Base-by-base conservation (phyloP, 805 yeast genomes). In the Yarrowia yakushimensis region DNA sequence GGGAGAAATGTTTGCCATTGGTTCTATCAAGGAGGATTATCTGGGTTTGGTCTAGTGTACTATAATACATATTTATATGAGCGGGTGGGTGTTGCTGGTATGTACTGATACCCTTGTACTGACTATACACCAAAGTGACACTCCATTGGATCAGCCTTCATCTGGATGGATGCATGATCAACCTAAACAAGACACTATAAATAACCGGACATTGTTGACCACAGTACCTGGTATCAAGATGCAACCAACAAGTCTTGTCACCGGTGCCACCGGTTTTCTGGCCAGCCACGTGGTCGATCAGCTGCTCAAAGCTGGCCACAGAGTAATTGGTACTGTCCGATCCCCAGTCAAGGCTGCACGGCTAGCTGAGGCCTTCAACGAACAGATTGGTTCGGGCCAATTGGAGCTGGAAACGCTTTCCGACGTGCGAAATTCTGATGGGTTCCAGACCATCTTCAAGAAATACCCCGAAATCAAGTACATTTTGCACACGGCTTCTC, bases 11-110 rank as follows among this genome's bases (percentile, higher is more conserved):
- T 90, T 90, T 73, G 99, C 98, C 50, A 94, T 94, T 72, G 99
- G 99, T 55, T 88, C 96, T 75, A 93, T 94, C 71, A 94, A 93
- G 75, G 99, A 94, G 77, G 99, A 94, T 78, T 94, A 90, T 74
- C 81, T 94, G 76, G 99, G 99, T 62, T 96, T 96, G 31, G 74
- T 84, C 64, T 84, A 71, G 48, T 42, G 37, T 37, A 54, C 30
- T 15, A 28, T 60, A 48, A 30, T 36, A 37, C 48, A 48, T 37
- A 52, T 61, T 60, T 33, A 50, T 55, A 28, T 54, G 46, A 54
- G 11, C 9, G n/a, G n/a, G n/a, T n/a, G n/a, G n/a, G n/a, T n/a
- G n/a, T n/a, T n/a, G n/a, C n/a, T n/a, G n/a, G n/a, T n/a, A n/a
- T n/a, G n/a, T n/a, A n/a, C n/a, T n/a, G n/a, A n/a, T n/a, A n/a